phyloP scores from a whole-genome alignment of 345 rosid genomes.

The Laguncularia racemosa region DNA sequence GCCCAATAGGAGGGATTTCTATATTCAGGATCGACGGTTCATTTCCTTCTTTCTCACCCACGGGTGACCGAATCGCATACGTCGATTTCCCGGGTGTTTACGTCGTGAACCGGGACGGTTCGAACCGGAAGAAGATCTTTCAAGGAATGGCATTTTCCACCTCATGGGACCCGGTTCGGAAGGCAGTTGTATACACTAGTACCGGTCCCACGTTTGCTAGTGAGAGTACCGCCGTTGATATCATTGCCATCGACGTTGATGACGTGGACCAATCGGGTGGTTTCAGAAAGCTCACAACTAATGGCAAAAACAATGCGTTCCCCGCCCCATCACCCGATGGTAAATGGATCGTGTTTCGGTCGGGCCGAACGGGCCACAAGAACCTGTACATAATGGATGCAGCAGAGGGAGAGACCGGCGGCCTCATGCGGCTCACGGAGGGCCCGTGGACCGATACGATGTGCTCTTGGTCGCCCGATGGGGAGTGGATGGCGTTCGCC shows the following conservation, averaged over 20 bases:
- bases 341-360: slow-evolving; percentile 64
- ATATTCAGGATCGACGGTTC: slow-evolving; percentile 83
- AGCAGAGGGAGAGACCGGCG: slow-evolving; percentile 41
- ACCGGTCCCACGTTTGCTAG: slow-evolving; percentile 69
- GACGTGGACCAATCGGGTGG: slow-evolving; percentile 10
- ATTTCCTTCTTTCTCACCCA: slow-evolving; percentile 76
- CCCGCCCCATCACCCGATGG: slow-evolving; percentile 86
- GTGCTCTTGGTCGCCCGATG: slow-evolving; percentile 79
- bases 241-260: slow-evolving; percentile 54
- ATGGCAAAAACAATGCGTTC: slow-evolving; percentile 79
- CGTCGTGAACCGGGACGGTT: slow-evolving; percentile 78
- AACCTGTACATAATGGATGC: slow-evolving; percentile 83
- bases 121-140: slow-evolving; percentile 45
- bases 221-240: slow-evolving; percentile 60
- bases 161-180: slow-evolving; percentile 66
- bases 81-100: slow-evolving; percentile 70
- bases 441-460: slow-evolving; percentile 87
- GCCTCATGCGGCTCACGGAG: slow-evolving; percentile 50
- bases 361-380: slow-evolving; percentile 74
- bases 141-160: slow-evolving; percentile 54
- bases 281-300: slow-evolving; percentile 47
- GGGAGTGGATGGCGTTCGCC: slow-evolving; percentile 71
- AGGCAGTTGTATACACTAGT: slow-evolving; percentile 56
- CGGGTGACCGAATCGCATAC: slow-evolving; percentile 66
- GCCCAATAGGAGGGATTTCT: slow-evolving; percentile 43